Evolutionary conservation across 805 yeast genomes (phyloP).

Genomic region (Candida chilensis): DNA sequence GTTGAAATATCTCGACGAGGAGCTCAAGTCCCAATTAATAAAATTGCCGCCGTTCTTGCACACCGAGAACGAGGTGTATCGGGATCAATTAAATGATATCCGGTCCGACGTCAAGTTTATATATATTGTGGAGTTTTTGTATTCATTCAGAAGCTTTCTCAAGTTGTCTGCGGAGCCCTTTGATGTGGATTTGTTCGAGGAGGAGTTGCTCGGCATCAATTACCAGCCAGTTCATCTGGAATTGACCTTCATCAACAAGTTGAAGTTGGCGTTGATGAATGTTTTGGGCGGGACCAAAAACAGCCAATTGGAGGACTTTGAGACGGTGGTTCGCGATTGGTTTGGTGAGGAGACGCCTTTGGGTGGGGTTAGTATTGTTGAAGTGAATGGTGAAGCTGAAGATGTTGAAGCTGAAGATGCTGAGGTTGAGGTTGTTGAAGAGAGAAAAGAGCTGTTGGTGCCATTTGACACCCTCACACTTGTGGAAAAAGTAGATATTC

Average conservation of each 20-base stretch:
- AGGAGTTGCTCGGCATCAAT: constrained; percentile 37
- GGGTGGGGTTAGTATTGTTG: constrained; percentile 16
- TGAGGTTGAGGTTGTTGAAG: constrained; percentile 14
- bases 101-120: constrained; percentile 26
- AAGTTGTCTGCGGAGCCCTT: constrained; percentile 42
- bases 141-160: constrained; percentile 40
- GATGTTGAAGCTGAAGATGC: constrained; percentile 7
- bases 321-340: constrained; percentile 19
- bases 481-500: constrained; percentile 38
- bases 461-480: constrained; percentile 29
- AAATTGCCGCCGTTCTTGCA: constrained; percentile 27
- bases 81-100: constrained; percentile 13
- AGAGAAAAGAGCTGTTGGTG: constrained; percentile 6
- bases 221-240: constrained; percentile 2
- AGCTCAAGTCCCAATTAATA: constrained; percentile 19
- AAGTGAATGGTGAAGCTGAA: constrained; percentile 8
- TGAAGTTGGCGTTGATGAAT: constrained; percentile 31
- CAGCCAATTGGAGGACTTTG: constrained; percentile 18
- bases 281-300: constrained; percentile 26
- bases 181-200: constrained; percentile 52
- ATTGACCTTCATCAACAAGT: constrained; percentile 24
- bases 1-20: constrained; percentile 14
- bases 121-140: constrained; percentile 45
- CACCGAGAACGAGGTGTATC: constrained; percentile 26
- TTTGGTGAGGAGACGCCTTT: constrained; percentile 23